These are phyloP conservation scores for Aspergillus biplanus DNA, from an alignment of 495 filamentous ascomycete species.

Conservation along the genomic window DNA sequence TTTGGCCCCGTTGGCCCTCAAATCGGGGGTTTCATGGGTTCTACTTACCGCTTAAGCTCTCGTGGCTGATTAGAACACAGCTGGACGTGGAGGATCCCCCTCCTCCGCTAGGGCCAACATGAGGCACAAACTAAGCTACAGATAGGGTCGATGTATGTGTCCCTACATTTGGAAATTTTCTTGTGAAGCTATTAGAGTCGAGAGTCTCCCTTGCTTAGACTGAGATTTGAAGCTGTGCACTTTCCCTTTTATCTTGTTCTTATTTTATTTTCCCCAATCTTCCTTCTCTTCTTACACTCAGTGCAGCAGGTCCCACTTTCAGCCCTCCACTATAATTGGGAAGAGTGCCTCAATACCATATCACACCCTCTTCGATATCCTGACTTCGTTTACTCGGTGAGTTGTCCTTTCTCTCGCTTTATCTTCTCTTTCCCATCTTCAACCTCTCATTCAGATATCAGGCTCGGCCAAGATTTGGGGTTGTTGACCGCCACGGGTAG, in stretches of 20 bases:
- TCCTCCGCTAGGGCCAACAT: slow-evolving; percentile 17
- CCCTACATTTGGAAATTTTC: slow-evolving; percentile 28
- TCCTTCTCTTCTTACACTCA: not conserved
- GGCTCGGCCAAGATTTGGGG: not conserved
- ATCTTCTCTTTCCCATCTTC: not conserved
- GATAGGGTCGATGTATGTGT: slow-evolving; percentile 17
- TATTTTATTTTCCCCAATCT: not conserved
- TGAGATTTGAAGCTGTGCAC: not conserved
- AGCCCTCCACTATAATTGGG: not conserved
- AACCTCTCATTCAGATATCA: not conserved
- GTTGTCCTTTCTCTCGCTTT: not conserved
- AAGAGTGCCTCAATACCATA: too few species aligned
- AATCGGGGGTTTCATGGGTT: slow-evolving; percentile 25
- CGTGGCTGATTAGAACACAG: slow-evolving; percentile 35
- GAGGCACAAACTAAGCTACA: slow-evolving; percentile 19
- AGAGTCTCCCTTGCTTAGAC: not conserved
- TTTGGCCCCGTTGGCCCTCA: slow-evolving; percentile 22
- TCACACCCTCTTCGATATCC: too few species aligned
- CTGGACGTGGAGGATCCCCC: slow-evolving; percentile 26
- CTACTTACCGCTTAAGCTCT: slow-evolving; percentile 24
- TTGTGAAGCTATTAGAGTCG: slow-evolving; percentile 18
- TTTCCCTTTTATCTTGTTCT: not conserved
- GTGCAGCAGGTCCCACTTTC: not conserved
- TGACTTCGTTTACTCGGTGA: too few species aligned
- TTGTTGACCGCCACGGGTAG: not conserved